These are phyloP conservation scores for Leccinum subtestaceum DNA, from an alignment of 768 basidiomycete species.

Conservation along the genomic window DNA sequence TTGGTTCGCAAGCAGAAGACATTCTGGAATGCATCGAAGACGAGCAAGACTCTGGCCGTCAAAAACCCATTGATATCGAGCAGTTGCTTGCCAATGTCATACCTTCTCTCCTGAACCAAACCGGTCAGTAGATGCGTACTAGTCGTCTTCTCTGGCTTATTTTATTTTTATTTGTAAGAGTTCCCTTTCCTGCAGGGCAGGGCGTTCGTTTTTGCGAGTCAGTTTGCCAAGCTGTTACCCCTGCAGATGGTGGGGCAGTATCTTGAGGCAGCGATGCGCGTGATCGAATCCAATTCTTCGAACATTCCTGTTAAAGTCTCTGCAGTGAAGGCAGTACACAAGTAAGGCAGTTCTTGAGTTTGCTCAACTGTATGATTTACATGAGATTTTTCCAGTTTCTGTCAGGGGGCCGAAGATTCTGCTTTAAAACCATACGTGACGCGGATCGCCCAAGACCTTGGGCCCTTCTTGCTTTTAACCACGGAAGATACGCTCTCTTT, in stretches of 20 bases:
- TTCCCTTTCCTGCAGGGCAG: constrained; percentile 93
- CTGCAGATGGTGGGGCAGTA: constrained; percentile 77
- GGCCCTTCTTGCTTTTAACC: constrained; percentile 76
- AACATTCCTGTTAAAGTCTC: constrained; percentile 90
- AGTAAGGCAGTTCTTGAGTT: constrained; percentile 50
- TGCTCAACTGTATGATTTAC: constrained; percentile 3
- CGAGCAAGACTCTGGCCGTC: constrained; percentile 59
- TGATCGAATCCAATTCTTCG: constrained; percentile 69
- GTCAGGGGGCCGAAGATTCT: constrained; percentile 54
- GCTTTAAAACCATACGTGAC: constrained; percentile 62
- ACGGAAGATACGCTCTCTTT: constrained; percentile 88
- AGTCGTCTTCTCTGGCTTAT: constrained; percentile 1
- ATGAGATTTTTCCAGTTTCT: constrained; percentile 52
- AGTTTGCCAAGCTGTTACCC: constrained; percentile 76
- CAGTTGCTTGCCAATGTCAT: constrained; percentile 74
- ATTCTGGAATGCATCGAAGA: constrained; percentile 77
- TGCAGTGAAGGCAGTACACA: constrained; percentile 89
- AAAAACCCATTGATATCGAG: constrained; percentile 74
- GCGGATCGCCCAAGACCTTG: constrained; percentile 75
- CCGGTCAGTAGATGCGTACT: constrained; percentile 49
- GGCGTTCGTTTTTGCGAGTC: constrained; percentile 91
- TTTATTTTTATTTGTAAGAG: constrained; percentile 42
- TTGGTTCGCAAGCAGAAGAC: constrained; percentile 78
- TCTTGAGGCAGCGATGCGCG: constrained; percentile 81
- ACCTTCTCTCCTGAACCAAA: constrained; percentile 67